A percentile compares a stretch with the other conserved stretches of the same genome.
phyloP scores from a whole-genome alignment of 345 rosid species.

The Barbarea vulgaris region DNA sequence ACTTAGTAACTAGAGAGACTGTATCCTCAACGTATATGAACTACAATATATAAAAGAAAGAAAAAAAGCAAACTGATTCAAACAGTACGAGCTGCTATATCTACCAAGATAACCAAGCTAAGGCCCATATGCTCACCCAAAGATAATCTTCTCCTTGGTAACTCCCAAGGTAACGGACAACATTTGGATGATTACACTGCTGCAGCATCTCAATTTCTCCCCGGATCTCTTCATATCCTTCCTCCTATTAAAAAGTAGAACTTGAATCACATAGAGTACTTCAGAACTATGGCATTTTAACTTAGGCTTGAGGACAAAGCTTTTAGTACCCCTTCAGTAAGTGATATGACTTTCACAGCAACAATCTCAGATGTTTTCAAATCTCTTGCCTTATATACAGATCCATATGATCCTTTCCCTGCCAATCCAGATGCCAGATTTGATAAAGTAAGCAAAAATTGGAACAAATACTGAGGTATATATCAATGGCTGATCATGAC shows the following conservation, averaged over 20 bases:
- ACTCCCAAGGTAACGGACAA: constrained; percentile 94
- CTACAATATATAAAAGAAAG: background rate
- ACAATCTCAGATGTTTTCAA: constrained; percentile 92
- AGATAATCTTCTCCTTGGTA: constrained; percentile 99
- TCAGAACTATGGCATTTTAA: background rate
- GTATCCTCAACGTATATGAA: constrained; percentile 12
- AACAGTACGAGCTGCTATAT: background rate
- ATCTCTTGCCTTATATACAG: constrained; percentile 98
- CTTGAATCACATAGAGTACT: constrained; percentile 17
- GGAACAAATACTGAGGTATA: background rate
- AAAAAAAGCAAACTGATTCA: background rate
- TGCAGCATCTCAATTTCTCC: constrained; percentile 99
- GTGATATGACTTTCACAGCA: constrained; percentile 94
- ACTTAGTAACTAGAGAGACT: constrained; percentile 32
- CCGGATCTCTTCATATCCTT: constrained; percentile 96
- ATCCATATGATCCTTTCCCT: constrained; percentile 99
- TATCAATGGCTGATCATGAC: background rate
- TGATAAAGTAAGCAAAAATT: background rate
- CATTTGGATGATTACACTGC: constrained; percentile 96
- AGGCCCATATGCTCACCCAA: constrained; percentile 61
- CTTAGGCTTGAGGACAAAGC: constrained; percentile 8
- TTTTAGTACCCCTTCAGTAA: constrained; percentile 81
- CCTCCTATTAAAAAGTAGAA: constrained; percentile 64
- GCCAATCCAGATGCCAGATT: constrained; percentile 38
- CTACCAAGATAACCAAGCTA: constrained; percentile 21